Conservation (phyloP, 768 basidiomycete genomes). For the Tulasnella sp. region DNA sequence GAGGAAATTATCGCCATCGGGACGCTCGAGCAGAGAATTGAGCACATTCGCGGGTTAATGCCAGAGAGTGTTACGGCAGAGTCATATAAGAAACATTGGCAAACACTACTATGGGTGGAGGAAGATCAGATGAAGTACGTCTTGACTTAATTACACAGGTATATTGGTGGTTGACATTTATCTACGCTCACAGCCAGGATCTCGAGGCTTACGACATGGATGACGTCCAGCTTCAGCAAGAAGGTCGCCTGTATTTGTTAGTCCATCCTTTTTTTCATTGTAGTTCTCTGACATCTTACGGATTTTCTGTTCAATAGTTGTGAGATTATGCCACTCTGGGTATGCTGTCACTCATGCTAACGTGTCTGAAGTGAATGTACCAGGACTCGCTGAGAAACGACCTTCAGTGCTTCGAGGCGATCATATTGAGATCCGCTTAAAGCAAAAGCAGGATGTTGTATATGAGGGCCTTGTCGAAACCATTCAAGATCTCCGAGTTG, state of each 20-base stretch:
- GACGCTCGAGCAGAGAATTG: background rate
- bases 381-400: conserved; percentile 11
- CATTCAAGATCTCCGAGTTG: background rate
- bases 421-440: background rate
- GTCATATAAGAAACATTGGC: conserved; percentile 6
- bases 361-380: conserved; percentile 11
- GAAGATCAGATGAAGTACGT: conserved; percentile 5
- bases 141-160: background rate
- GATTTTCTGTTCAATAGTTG: background rate
- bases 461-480: conserved; percentile 4
- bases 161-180: background rate
- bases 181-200: background rate
- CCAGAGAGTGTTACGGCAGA: background rate
- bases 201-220: conserved; percentile 9
- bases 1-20: background rate
- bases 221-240: background rate
- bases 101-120: conserved; percentile 5
- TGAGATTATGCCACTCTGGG: background rate
- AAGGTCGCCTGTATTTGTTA: background rate
- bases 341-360: too few species aligned
- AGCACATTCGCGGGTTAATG: background rate
- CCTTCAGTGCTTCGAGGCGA: conserved; percentile 1
- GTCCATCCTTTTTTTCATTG: background rate
- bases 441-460: background rate
- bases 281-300: background rate